Percentiles rank a stretch among this genome's conserved stretches.
phyloP scores from a whole-genome alignment of 306 rosid species.

The Casuarina glauca region DNA sequence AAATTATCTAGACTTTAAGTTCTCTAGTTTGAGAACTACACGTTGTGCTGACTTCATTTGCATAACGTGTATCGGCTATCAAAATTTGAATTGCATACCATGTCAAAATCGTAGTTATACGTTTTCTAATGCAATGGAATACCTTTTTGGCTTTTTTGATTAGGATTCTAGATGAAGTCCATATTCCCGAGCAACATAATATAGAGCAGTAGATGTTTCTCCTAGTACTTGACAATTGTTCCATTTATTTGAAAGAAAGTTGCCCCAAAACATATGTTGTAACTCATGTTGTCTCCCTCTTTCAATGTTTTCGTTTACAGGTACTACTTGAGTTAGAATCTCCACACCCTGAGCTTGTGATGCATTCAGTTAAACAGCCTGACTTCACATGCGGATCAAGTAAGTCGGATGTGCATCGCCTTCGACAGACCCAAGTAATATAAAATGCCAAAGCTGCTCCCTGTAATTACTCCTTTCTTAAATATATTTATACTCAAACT shows the following conservation, averaged over 20 bases:
- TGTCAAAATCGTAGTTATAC: not conserved
- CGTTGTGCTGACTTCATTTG: not conserved
- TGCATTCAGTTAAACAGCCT: slow-evolving; percentile 56
- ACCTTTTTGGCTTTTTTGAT: not conserved
- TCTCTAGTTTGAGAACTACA: slow-evolving; percentile 6
- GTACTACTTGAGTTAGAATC: slow-evolving; percentile 78
- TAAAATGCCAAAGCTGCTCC: too few relatives aligned
- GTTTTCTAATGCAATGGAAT: not conserved
- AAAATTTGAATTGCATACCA: not conserved
- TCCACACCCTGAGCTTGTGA: slow-evolving; percentile 53
- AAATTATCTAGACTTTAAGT: not conserved
- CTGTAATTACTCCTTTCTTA: too few relatives aligned
- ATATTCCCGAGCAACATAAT: not conserved
- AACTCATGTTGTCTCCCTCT: not conserved
- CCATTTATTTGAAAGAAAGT: not conserved
- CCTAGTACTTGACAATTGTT: not conserved
- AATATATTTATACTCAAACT: too few relatives aligned
- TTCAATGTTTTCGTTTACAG: slow-evolving; percentile 35
- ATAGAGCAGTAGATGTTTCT: not conserved
- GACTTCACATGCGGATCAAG: slow-evolving; percentile 65
- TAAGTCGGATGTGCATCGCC: slow-evolving; percentile 18
- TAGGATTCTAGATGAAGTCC: not conserved
- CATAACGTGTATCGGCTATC: not conserved
- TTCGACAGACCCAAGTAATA: not conserved
- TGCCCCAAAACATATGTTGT: not conserved